Evolutionary conservation across 2,329 filamentous ascomycete genomes (phyloP), one percentile per base, ranked within the genome.

Genomic region (Pyrenophora seminiperda): DNA sequence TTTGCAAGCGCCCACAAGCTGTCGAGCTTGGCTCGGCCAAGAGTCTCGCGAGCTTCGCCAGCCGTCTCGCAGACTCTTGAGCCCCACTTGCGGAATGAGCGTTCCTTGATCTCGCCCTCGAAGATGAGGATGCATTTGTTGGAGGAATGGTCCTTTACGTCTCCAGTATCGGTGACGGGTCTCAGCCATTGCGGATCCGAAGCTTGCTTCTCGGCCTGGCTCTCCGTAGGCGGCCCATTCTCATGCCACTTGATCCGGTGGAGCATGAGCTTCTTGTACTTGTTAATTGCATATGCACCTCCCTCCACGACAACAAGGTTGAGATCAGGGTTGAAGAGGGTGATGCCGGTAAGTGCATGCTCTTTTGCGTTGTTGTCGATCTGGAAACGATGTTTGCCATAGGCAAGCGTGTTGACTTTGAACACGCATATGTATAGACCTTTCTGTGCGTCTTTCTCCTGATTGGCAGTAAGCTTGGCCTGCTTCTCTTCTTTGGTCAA

Each of bases 181-280:
- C 87, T 83, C 39, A 97, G 79, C 91, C 91, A 97, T 36, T 79
- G 71, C 14, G 85, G 84, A 38, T 86, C 79, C 1, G 83, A 81
- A 50, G 83, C 83, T 48, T 81, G 79, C 49, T 86, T 86, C 30
- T 80, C 81, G 52, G 85, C 77, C 45, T 76, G 73, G 24, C 73
- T 76, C 7, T 80, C 81, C 33, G 84, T 80, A 0, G 91, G 87
- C 2, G 86, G 85, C 0, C 84, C 82, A 62, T 96, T 96, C 70
- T 97, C 92, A 2, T 88, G 89, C 94, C 95, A 99, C 72, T 96
- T 88, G 66, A 97, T 91, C 39, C 94, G 91, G 62, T 93, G 87
- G 34, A 95, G 79, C 90, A 99, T 92, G 22, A 99, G 81, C 72
- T 96, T 97, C 72, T 89, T 91, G 79, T 93, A 97, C 56, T 87